phyloP scores from a whole-genome alignment of 192 early-diverging fungal genomes.

The Allomyces macrogynus region DNA sequence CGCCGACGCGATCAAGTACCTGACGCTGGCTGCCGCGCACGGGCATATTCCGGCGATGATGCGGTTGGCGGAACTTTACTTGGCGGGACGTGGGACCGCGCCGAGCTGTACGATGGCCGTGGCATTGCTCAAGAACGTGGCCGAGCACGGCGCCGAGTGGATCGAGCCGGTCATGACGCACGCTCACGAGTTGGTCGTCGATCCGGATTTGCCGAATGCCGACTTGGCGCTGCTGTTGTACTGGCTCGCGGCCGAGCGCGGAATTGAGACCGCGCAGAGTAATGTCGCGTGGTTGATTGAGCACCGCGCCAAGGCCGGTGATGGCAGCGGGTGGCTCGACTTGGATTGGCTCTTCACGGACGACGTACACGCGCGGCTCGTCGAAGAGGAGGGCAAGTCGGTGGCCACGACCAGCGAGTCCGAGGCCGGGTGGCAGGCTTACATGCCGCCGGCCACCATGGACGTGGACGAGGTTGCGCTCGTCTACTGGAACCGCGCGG shows the following conservation, averaged over 20 bases:
- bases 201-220: slow-evolving; percentile 7
- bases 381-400: not conserved
- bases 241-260: slow-evolving; percentile 71
- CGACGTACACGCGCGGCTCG: not conserved
- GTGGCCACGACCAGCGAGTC: not conserved
- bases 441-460: not conserved
- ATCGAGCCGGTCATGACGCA: slow-evolving; percentile 40
- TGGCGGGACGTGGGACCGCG: slow-evolving; percentile 21
- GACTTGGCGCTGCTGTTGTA: slow-evolving; percentile 52
- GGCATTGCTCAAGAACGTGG: slow-evolving; percentile 52
- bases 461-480: slow-evolving; percentile 41
- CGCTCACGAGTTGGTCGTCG: slow-evolving; percentile 30
- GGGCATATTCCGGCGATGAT: slow-evolving; percentile 63
- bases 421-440: not conserved
- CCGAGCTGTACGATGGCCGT: slow-evolving; percentile 45
- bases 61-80: slow-evolving; percentile 53
- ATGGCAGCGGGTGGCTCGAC: not conserved
- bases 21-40: slow-evolving; percentile 33
- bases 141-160: slow-evolving; percentile 69
- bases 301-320: not conserved
- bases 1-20: slow-evolving; percentile 21
- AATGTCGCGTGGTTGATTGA: slow-evolving; percentile 86
- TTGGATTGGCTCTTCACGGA: not conserved
- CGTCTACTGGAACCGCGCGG: slow-evolving; percentile 85
- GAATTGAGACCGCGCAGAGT: slow-evolving; percentile 65